Base-by-base conservation (phyloP, 352 stramenopile species). In the Pythium brassicae region DNA sequence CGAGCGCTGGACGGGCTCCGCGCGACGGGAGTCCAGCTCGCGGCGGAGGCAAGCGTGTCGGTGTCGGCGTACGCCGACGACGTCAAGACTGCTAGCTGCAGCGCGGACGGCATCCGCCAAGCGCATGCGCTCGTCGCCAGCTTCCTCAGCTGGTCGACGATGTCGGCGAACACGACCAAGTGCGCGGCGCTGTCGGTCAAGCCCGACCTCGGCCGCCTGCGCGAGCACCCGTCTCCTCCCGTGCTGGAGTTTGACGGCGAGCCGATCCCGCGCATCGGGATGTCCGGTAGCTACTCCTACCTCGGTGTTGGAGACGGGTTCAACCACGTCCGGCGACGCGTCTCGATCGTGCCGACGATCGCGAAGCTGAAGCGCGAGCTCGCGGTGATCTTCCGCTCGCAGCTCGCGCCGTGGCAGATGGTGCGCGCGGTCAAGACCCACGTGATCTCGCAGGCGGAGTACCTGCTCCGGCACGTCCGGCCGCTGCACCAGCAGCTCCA, bases 381-480 rank as follows among this genome's bases (percentile, higher is more conserved):
- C n/a, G n/a, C n/a, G n/a, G n/a, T n/a, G n/a, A n/a, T n/a, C n/a
- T n/a, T n/a, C n/a, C 49, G 32, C 3, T 63, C 62, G 7, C 23
- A 19, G 0, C 45, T 65, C 6, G 48, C 44, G 5, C 43, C 46
- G 20, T 57, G 50, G 40, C 56, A 69, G 35, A 50, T 48, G 14
- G 3, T 68, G 1, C 57, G 63, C 19, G 45, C 49, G 4, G 37
- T 69, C 17, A 69, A 66, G 50, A 59, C 32, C 2, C 59, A 69
- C n/a, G 44, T 69, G 1, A 62, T 62, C 39, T 48, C 6, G 3
- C 12, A 45, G 5, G 39, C 19, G 9, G 39, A 45, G 39, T 45
- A 22, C n/a, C 39, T 45, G 14, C 39, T 45, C 5, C 39, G 17
- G n/a, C 6, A 15, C 14, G 17, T 5, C 2, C 39, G 39, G 2